Evolutionary conservation across 148 eudicot genomes (phyloP).

Genomic region (Chenopodium formosanum): DNA sequence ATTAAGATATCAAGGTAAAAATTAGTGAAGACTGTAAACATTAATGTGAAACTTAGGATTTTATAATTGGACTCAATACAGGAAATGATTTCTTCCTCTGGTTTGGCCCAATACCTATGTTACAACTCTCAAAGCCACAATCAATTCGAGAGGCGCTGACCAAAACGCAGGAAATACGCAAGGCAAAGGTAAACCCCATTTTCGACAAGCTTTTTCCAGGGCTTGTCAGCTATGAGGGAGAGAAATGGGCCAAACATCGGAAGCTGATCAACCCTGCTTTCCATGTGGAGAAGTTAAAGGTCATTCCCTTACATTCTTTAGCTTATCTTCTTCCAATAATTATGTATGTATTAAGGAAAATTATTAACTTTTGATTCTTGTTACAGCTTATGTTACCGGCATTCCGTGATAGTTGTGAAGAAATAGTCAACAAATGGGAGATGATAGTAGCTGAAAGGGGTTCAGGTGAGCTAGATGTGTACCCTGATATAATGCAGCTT

Average conservation of each 20-base stretch:
- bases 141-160: slow-evolving; percentile 20
- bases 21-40: too few species aligned
- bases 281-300: slow-evolving; percentile 27
- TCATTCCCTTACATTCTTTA: not conserved
- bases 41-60: too few species aligned
- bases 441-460: slow-evolving; percentile 15
- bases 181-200: not conserved
- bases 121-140: slow-evolving; percentile 12
- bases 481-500: slow-evolving; percentile 14
- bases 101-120: slow-evolving; percentile 13
- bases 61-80: not conserved
- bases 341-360: too few species aligned
- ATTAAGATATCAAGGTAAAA: too few species aligned
- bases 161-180: not conserved
- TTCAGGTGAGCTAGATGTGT: slow-evolving; percentile 26
- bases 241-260: slow-evolving; percentile 25
- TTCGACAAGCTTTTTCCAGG: slow-evolving; percentile 20
- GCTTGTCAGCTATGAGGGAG: slow-evolving; percentile 18
- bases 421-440: slow-evolving; percentile 34
- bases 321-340: too few species aligned
- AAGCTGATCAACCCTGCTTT: slow-evolving; percentile 24
- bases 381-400: slow-evolving; percentile 37
- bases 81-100: slow-evolving; percentile 19
- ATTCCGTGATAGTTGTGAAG: slow-evolving; percentile 27
- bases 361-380: not conserved